Base-by-base conservation (phyloP, 2,329 filamentous ascomycete species). In the Neodidymelliopsis sp. region DNA sequence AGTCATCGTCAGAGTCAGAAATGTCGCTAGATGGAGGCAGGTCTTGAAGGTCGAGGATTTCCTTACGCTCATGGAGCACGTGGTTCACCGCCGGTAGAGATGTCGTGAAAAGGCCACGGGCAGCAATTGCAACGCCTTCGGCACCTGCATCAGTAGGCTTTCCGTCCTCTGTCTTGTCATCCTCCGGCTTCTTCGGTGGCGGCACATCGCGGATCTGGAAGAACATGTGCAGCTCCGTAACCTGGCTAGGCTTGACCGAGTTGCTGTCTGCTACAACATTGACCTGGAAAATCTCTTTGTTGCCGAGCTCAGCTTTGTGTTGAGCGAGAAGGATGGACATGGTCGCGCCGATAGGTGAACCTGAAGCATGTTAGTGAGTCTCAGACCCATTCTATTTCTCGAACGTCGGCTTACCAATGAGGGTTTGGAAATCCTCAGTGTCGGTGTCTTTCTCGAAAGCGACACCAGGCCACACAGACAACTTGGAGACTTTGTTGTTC, bases 281-380 rank as follows among this genome's bases (percentile, higher is more conserved):
- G n/a, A 60, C 39, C 10, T 44, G 50, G 2, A 43, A 46, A 13
- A 63, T 53, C 2, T 52, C 47, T 31, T 60, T 63, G 7, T 62
- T 49, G 4, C 59, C 57, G 2, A 62, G 53, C 19, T 56, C 54
- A 4, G 49, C 38, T 15, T 63, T 63, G 35, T 59, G 60, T 4
- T 39, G 40, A 2, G 49, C 35, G 12, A 62, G 50, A 19, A 63
- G 15, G 19, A 57, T 45, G 3, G 56, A 35, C 8, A 59, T 56
- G 0, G 53, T 59, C 6, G 53, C 54, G 6, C 60, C 59, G 15
- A 63, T 62, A 2, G 59, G 60, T 8, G 60, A 63, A 5, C 33
- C 59, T 60, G 15, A 22, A 34, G 1, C 7, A 20, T 12, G 10
- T 50, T 12, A 49, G 40, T 6, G 15, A 12, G 8, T 18, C 11